phyloP scores from a whole-genome alignment of 768 basidiomycete genomes.

The Pleurotus tuoliensis region DNA sequence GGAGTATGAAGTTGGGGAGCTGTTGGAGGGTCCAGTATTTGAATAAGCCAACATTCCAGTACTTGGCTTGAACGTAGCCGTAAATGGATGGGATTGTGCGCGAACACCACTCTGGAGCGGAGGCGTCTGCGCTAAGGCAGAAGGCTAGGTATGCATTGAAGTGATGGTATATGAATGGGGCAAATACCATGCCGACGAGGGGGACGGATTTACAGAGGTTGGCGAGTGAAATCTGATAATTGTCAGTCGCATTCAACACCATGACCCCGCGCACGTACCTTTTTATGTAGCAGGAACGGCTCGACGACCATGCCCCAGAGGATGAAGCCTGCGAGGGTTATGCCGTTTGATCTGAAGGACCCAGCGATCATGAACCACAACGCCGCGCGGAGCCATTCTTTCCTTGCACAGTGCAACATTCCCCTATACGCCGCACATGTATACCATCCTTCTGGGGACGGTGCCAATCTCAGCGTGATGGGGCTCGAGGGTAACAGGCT shows the following conservation, averaged over 20 bases:
- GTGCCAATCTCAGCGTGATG: slow-evolving; percentile 60
- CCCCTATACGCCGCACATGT: slow-evolving; percentile 77
- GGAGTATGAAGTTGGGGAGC: slow-evolving; percentile 84
- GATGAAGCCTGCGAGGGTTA: slow-evolving; percentile 74
- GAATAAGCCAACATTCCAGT: slow-evolving; percentile 87
- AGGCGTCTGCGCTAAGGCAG: slow-evolving; percentile 38
- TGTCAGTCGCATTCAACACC: not conserved
- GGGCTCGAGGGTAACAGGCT: slow-evolving; percentile 84
- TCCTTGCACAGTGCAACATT: slow-evolving; percentile 47
- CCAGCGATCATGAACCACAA: slow-evolving; percentile 61
- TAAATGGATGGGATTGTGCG: slow-evolving; percentile 67
- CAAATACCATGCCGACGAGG: slow-evolving; percentile 43
- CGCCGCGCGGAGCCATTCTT: slow-evolving; percentile 53
- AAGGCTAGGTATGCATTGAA: slow-evolving; percentile 60
- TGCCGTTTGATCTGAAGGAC: slow-evolving; percentile 73
- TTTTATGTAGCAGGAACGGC: slow-evolving; percentile 40
- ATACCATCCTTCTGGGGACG: slow-evolving; percentile 86
- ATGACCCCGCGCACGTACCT: slow-evolving; percentile 22
- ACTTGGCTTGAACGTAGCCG: slow-evolving; percentile 71
- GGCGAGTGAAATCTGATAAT: not conserved
- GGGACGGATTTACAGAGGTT: slow-evolving; percentile 24
- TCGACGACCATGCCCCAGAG: slow-evolving; percentile 65
- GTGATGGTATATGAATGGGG: slow-evolving; percentile 76
- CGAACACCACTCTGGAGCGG: slow-evolving; percentile 60
- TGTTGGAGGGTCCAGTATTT: slow-evolving; percentile 83